phyloP scores from a whole-genome alignment of 495 filamentous ascomycete genomes.

The Trichoderma gamsii region DNA sequence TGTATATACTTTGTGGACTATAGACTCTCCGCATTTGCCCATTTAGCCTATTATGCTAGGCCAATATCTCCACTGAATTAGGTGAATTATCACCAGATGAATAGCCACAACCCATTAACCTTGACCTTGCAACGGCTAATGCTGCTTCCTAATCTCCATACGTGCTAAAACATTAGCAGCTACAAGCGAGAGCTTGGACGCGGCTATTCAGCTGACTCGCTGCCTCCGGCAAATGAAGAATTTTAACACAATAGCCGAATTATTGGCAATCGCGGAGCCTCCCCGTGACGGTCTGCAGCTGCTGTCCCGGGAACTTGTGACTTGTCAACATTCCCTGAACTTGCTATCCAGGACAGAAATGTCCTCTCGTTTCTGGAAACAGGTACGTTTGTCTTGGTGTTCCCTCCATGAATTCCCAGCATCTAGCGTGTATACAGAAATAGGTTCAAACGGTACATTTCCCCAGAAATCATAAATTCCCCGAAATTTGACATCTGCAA shows the following conservation, averaged over 20 bases:
- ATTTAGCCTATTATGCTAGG: background rate
- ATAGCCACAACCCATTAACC: background rate
- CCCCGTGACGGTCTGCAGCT: no score
- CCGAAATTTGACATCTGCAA: no score
- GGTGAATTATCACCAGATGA: background rate
- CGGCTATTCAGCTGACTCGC: background rate
- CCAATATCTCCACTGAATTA: background rate
- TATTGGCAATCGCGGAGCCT: no score
- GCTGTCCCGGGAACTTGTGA: no score
- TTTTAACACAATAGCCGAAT: background rate
- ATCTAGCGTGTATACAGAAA: no score
- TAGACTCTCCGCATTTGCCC: slow-evolving; percentile 6
- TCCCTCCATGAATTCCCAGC: no score
- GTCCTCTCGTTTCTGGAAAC: no score
- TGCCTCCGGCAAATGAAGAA: background rate
- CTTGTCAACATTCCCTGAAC: no score
- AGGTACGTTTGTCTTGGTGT: no score
- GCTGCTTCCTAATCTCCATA: background rate
- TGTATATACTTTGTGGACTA: background rate
- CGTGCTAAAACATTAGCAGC: background rate
- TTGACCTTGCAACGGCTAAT: background rate
- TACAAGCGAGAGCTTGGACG: background rate
- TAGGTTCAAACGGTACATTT: no score
- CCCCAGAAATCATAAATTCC: no score
- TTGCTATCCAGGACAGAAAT: no score